Percentiles rank a stretch among this genome's conserved stretches.
These are phyloP conservation scores for Salvia rosmarinus DNA, from an alignment of 257 asterid species.

Conservation along the genomic window DNA sequence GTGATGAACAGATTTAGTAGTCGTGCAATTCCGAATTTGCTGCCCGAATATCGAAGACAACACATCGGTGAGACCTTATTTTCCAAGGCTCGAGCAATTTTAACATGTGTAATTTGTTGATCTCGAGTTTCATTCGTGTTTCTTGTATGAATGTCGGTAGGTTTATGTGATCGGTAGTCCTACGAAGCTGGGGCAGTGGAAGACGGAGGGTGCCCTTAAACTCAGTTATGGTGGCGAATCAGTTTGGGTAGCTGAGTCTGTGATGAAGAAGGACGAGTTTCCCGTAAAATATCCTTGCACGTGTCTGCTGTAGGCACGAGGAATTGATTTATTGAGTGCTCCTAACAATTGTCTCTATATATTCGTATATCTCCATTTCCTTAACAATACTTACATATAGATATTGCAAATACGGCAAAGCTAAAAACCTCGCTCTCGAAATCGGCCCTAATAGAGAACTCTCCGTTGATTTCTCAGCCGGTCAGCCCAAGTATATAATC, in stretches of 20 bases:
- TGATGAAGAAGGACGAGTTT: conserved; percentile 71
- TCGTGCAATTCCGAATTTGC: conserved; percentile 84
- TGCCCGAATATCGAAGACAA: conserved; percentile 76
- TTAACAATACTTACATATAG: conserved; percentile 75
- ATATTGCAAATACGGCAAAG: conserved; percentile 65
- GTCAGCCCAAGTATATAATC: conserved; percentile 68
- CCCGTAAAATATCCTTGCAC: conserved; percentile 87
- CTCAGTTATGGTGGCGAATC: conserved; percentile 80
- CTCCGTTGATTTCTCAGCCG: conserved; percentile 54
- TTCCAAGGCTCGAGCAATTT: conserved; percentile 4
- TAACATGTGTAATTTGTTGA: background rate
- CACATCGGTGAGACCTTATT: conserved; percentile 64
- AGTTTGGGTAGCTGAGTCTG: conserved; percentile 75
- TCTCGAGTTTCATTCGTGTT: conserved; percentile 15
- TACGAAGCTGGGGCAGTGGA: conserved; percentile 80
- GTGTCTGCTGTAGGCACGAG: conserved; percentile 26
- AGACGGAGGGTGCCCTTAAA: conserved; percentile 61
- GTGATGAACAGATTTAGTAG: conserved; percentile 56
- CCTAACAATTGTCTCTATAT: conserved; percentile 22
- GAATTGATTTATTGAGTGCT: conserved; percentile 22
- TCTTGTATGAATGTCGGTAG: conserved; percentile 46
- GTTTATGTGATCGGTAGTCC: conserved; percentile 80
- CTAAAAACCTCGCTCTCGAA: conserved; percentile 62
- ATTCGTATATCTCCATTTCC: conserved; percentile 44
- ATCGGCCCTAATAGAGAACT: conserved; percentile 76